These are phyloP conservation scores for Epichloe typhina DNA, from an alignment of 2,329 filamentous ascomycete genomes.

Conservation along the genomic window DNA sequence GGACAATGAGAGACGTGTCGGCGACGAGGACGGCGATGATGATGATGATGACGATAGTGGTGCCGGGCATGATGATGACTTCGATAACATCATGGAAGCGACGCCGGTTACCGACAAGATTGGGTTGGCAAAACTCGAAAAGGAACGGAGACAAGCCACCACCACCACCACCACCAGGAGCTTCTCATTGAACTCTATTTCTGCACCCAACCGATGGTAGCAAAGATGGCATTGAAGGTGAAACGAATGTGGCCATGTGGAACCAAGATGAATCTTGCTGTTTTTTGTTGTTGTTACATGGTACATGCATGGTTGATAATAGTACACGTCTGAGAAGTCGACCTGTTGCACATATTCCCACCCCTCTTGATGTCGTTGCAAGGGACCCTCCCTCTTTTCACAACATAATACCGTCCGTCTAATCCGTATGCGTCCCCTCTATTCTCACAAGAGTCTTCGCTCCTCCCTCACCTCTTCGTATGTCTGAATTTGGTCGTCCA, in stretches of 20 bases:
- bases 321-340: background rate
- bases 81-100: conserved; percentile 87
- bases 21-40: conserved; percentile 52
- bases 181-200: conserved; percentile 35
- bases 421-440: background rate
- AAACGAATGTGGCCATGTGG: background rate
- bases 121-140: conserved; percentile 47
- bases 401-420: background rate
- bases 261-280: background rate
- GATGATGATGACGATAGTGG: conserved; percentile 36
- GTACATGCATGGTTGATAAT: background rate
- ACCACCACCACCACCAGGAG: conserved; percentile 37
- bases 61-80: conserved; percentile 58
- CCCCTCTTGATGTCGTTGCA: background rate
- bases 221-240: background rate
- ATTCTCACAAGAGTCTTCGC: conserved; percentile 34
- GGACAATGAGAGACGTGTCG: conserved; percentile 46
- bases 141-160: conserved; percentile 35
- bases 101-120: conserved; percentile 79
- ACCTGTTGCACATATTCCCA: background rate
- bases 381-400: too few species aligned
- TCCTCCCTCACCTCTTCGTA: conserved; percentile 71
- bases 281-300: background rate
- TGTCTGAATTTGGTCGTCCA: conserved; percentile 77
- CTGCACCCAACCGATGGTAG: conserved; percentile 36